Conservation (phyloP, 2,329 filamentous ascomycete species). For the Metarhizium humberi region DNA sequence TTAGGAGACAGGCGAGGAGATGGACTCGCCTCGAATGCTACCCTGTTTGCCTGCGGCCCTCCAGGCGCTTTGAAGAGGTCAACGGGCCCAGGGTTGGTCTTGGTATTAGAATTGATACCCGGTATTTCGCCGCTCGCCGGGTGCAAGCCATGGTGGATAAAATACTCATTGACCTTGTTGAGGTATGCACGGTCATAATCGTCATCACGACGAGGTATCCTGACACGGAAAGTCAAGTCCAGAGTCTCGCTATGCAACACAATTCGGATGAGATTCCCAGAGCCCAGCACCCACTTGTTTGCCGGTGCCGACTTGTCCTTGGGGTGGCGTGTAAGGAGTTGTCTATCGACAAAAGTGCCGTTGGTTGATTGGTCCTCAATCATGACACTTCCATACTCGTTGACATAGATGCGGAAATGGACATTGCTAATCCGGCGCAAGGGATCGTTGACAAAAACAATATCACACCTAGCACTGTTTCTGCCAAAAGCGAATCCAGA, state of each 20-base stretch:
- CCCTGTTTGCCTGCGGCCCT: slow-evolving; percentile 6
- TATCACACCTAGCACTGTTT: slow-evolving; percentile 61
- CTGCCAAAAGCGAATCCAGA: slow-evolving; percentile 83
- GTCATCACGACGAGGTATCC: slow-evolving; percentile 69
- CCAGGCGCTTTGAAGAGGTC: slow-evolving; percentile 23
- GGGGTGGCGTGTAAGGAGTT: slow-evolving; percentile 43
- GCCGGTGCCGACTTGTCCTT: slow-evolving; percentile 23
- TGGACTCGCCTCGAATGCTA: slow-evolving; percentile 2
- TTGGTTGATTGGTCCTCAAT: slow-evolving; percentile 93
- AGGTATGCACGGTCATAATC: slow-evolving; percentile 55
- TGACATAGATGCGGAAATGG: slow-evolving; percentile 93
- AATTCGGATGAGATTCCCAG: slow-evolving; percentile 66
- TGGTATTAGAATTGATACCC: background rate
- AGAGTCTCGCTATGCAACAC: slow-evolving; percentile 38
- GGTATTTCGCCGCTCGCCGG: slow-evolving; percentile 38
- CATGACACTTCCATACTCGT: slow-evolving; percentile 79
- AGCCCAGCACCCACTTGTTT: slow-evolving; percentile 52
- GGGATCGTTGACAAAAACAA: slow-evolving; percentile 57
- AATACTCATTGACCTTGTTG: slow-evolving; percentile 60
- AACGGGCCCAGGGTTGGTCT: slow-evolving; percentile 29
- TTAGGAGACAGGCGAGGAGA: slow-evolving; percentile 8
- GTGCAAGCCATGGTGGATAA: slow-evolving; percentile 30
- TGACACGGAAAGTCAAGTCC: slow-evolving; percentile 75
- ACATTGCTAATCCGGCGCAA: slow-evolving; percentile 76
- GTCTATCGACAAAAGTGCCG: slow-evolving; percentile 76